Evolutionary conservation across 371 early-diverging fungal species (phyloP), one percentile per base, ranked within the genome.

Genomic region (Actinomortierella ambigua): DNA sequence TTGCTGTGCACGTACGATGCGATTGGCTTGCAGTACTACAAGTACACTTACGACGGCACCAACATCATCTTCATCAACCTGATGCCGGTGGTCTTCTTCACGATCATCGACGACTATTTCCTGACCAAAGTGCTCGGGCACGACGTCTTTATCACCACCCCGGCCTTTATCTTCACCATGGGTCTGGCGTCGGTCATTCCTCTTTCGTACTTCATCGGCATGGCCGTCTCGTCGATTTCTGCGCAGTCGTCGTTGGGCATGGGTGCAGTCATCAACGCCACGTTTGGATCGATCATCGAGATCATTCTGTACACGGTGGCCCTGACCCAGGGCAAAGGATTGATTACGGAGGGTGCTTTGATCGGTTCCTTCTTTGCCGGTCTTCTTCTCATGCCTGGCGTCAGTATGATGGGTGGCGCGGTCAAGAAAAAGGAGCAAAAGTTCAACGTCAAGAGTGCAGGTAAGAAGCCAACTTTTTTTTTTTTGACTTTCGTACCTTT

Each of bases 271-370:
- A 91, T 97, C 68, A 98, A 97, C 78, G 98, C 98, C 15, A 94
- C 98, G 0, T 98, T 98, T 78, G 98, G 98, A 57, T 92, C 93
- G 48, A 95, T 98, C 28, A 91, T 98, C 55, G 98, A 98, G 77
- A 91, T 98, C 57, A 93, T 97, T 48, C 79, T 98, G 43, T 97
- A 97, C 77, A 80, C 87, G 14, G 85, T 97, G 11, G 97, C 97
- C 7, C 73, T 98, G 50, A 88, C 88, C 61, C 84, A 94, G 63
- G 95, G 95, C 22, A 96, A 96, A 80, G 89, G 88, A 18, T 75
- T 79, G 26, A 79, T 98, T 49, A 96, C 97, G 0, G 95, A 97
- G 70, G 98, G 98, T 18, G 88, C 93, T 1, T 78, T 98, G 54
- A 93, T 97, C 47, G 98, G 98, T 15, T 92, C 93, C 54, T 88